Percentiles rank a stretch among this genome's conserved stretches.
Evolutionary conservation across 345 rosid genomes (phyloP).

Genomic region (Murraya koenigii): DNA sequence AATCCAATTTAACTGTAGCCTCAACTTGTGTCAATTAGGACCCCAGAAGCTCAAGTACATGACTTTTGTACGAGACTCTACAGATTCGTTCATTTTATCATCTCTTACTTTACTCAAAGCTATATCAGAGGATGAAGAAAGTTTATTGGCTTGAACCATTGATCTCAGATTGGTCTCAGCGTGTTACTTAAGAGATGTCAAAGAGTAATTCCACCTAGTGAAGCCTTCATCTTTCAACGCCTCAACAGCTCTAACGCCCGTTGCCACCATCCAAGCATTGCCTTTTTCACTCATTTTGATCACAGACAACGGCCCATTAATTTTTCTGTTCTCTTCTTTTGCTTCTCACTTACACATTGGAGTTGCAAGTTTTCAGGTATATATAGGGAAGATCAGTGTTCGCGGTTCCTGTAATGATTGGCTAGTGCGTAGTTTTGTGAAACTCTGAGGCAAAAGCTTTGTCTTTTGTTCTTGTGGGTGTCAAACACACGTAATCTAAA

Average conservation of each 20-base stretch:
- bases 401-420: not conserved
- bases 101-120: conserved; percentile 4
- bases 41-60: conserved; percentile 70
- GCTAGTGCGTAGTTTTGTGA: not conserved
- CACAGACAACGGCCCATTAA: no score
- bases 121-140: conserved; percentile 11
- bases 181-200: conserved; percentile 17
- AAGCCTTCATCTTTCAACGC: conserved; percentile 40
- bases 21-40: conserved; percentile 28
- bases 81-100: conserved; percentile 18
- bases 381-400: no score
- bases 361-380: not conserved
- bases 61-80: conserved; percentile 48
- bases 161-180: conserved; percentile 20
- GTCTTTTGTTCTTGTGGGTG: conserved; percentile 6
- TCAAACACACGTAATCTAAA: no score
- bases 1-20: no score
- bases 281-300: conserved; percentile 28
- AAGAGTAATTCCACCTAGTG: conserved; percentile 33
- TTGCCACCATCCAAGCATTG: conserved; percentile 36
- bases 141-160: conserved; percentile 11
- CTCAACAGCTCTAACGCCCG: conserved; percentile 33
- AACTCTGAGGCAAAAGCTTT: not conserved
- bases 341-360: not conserved
- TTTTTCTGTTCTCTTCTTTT: not conserved